Evolutionary conservation across 176 grass and related monocot genomes (phyloP).

Genomic region (Rhynchospora breviuscula): DNA sequence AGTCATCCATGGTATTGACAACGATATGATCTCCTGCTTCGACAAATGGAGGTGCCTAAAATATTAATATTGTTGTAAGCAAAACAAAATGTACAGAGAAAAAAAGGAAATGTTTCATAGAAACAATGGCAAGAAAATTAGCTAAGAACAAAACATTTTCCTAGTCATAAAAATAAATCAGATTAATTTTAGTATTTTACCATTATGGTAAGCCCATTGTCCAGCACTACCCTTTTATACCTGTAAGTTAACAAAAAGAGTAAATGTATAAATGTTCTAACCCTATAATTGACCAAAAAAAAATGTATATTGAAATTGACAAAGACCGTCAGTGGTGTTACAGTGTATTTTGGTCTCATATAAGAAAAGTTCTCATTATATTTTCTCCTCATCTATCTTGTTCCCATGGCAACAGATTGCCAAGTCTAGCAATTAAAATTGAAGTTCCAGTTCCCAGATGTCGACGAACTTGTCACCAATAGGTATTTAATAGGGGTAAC

Average conservation of each 20-base stretch:
- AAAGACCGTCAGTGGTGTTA: background rate
- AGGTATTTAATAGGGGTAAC: background rate
- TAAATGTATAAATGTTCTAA: background rate
- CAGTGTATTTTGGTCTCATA: background rate
- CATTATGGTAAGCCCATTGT: constrained; percentile 86
- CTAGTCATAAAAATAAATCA: constrained; percentile 17
- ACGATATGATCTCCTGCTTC: constrained; percentile 75
- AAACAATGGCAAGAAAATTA: constrained; percentile 27
- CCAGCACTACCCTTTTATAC: constrained; percentile 86
- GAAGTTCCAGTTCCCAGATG: background rate
- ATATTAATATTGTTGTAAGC: constrained; percentile 22
- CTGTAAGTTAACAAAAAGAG: constrained; percentile 36
- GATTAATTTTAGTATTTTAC: constrained; percentile 45
- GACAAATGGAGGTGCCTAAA: constrained; percentile 75
- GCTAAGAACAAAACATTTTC: background rate
- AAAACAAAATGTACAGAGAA: constrained; percentile 10
- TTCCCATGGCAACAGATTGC: background rate
- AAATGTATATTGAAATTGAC: background rate
- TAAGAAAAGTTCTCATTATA: background rate
- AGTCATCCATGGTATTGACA: constrained; percentile 78
- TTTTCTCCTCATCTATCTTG: background rate
- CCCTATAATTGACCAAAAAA: background rate
- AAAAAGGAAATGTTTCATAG: background rate
- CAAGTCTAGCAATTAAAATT: background rate
- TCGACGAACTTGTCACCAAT: background rate